phyloP scores from a whole-genome alignment of 2,329 filamentous ascomycete genomes.

The Pseudofabraea citricarpa region DNA sequence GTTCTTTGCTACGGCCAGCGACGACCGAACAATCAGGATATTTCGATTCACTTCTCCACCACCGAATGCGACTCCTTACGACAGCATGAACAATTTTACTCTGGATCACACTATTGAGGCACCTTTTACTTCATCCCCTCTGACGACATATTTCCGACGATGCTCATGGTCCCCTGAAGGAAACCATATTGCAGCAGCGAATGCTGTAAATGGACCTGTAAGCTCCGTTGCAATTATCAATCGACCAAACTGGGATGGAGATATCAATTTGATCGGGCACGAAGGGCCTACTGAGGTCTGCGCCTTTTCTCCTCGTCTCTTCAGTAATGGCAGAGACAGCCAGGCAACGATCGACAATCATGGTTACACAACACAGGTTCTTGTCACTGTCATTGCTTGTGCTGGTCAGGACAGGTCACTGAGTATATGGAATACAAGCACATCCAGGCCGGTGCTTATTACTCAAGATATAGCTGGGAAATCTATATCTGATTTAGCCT shows the following conservation, averaged over 20 bases:
- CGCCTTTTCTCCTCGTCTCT: slow-evolving; percentile 90
- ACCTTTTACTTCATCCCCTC: slow-evolving; percentile 84
- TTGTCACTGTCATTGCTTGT: slow-evolving; percentile 91
- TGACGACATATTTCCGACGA: slow-evolving; percentile 93
- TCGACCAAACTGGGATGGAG: slow-evolving; percentile 86
- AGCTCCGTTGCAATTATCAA: slow-evolving; percentile 96
- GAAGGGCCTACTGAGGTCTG: slow-evolving; percentile 97
- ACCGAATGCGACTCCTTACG: slow-evolving; percentile 87
- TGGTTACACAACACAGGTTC: slow-evolving; percentile 40
- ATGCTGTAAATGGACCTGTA: slow-evolving; percentile 94
- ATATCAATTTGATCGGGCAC: slow-evolving; percentile 96
- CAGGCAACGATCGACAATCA: slow-evolving; percentile 45
- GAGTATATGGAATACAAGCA: slow-evolving; percentile 97
- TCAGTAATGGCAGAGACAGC: slow-evolving; percentile 62
- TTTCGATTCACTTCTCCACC: slow-evolving; percentile 90
- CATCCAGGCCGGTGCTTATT: slow-evolving; percentile 84
- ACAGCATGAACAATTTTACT: slow-evolving; percentile 95
- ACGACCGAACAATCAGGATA: slow-evolving; percentile 94
- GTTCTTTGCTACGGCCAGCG: slow-evolving; percentile 96
- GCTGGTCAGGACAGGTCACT: slow-evolving; percentile 95
- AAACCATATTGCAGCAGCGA: slow-evolving; percentile 93
- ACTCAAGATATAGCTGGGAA: slow-evolving; percentile 85
- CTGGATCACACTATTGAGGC: slow-evolving; percentile 85
- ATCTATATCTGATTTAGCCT: slow-evolving; percentile 88
- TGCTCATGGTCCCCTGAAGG: slow-evolving; percentile 98